Conservation (phyloP, 768 basidiomycete species). For the Naganishia vishniacii region DNA sequence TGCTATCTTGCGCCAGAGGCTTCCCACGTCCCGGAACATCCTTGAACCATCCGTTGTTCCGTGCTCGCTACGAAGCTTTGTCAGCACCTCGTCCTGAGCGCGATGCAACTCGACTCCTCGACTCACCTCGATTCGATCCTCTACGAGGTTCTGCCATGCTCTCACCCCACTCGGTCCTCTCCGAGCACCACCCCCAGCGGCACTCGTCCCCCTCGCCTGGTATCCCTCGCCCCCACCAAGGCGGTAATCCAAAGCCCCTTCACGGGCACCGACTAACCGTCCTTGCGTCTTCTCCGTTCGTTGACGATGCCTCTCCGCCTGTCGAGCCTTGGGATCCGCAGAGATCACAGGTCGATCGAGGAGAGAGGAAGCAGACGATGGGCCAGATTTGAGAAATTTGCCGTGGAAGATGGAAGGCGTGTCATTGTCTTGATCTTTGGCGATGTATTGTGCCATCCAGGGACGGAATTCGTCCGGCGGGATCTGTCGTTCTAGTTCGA, state of each 20-base stretch:
- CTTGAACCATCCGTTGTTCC: conserved; percentile 65
- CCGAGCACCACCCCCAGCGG: conserved; percentile 36
- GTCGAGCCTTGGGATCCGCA: conserved; percentile 17
- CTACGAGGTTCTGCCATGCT: conserved; percentile 69
- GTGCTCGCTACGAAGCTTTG: conserved; percentile 55
- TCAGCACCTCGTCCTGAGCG: not conserved
- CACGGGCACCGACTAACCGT: conserved; percentile 60
- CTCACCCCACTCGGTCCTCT: conserved; percentile 58
- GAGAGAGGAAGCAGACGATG: conserved; percentile 11
- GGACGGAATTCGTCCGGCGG: conserved; percentile 24
- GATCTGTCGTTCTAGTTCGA: conserved; percentile 22
- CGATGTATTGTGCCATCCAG: conserved; percentile 27
- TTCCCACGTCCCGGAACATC: conserved; percentile 64
- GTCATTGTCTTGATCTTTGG: conserved; percentile 20
- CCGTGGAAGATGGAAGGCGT: conserved; percentile 42
- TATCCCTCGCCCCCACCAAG: conserved; percentile 54
- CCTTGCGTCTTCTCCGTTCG: conserved; percentile 57
- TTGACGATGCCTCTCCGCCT: conserved; percentile 50
- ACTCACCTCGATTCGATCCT: conserved; percentile 71
- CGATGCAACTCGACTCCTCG: too few relatives aligned
- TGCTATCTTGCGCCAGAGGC: conserved; percentile 52
- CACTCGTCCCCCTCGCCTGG: conserved; percentile 50
- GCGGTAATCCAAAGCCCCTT: conserved; percentile 70
- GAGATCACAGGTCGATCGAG: conserved; percentile 22
- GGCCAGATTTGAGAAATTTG: conserved; percentile 35